Conservation (phyloP, 768 basidiomycete genomes). For the Boletellus ananas region DNA sequence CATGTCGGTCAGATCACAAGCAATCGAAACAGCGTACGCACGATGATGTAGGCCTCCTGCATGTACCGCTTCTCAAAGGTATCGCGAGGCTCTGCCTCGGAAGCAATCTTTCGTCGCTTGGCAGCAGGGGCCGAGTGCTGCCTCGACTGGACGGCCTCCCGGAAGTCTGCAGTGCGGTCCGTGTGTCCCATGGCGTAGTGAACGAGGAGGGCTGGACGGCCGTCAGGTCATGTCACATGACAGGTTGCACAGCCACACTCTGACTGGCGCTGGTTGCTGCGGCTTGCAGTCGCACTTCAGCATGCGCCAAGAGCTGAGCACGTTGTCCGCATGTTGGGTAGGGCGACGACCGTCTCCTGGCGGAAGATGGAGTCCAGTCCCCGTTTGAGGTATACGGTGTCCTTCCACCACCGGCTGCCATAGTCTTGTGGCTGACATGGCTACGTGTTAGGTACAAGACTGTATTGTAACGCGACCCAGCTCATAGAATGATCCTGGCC, state of each 20-base stretch:
- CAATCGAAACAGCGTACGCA: slow-evolving; percentile 22
- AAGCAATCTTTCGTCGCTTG: slow-evolving; percentile 47
- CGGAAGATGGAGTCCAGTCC: slow-evolving; percentile 44
- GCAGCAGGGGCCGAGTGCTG: slow-evolving; percentile 38
- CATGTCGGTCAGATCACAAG: background rate
- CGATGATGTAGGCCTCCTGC: slow-evolving; percentile 72
- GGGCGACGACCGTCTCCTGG: slow-evolving; percentile 20
- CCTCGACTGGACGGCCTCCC: slow-evolving; percentile 46
- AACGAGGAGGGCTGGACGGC: background rate
- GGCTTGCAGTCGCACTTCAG: no score
- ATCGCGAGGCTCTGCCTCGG: slow-evolving; percentile 37
- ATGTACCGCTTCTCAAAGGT: slow-evolving; percentile 64
- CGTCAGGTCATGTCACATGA: slow-evolving; percentile 20
- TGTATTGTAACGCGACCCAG: no score
- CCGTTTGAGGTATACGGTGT: slow-evolving; percentile 74
- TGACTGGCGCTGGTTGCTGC: background rate
- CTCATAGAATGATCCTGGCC: slow-evolving; percentile 21
- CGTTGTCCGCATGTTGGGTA: slow-evolving; percentile 12
- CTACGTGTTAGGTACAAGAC: background rate
- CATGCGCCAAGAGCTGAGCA: slow-evolving; percentile 22
- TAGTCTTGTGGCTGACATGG: slow-evolving; percentile 44
- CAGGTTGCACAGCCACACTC: slow-evolving; percentile 1
- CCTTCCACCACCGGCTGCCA: slow-evolving; percentile 54
- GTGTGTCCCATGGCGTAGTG: slow-evolving; percentile 46
- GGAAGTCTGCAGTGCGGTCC: slow-evolving; percentile 64